Percentiles rank a stretch among this genome's conserved stretches.
phyloP scores from a whole-genome alignment of 2,329 filamentous ascomycete genomes.

The Diaporthe sp. region DNA sequence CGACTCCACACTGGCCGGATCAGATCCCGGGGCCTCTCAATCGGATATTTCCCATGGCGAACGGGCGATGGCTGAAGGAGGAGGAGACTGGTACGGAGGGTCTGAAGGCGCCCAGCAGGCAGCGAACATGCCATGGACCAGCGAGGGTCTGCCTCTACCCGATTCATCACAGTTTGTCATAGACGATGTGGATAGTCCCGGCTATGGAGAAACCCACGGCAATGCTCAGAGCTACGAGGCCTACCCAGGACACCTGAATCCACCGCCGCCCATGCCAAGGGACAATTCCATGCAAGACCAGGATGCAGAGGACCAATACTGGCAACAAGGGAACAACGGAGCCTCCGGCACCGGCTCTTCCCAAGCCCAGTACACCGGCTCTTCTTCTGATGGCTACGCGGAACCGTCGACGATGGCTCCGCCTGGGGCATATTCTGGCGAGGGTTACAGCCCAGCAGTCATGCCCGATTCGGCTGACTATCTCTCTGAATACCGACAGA shows the following conservation, averaged over 20 bases:
- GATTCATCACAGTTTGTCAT: constrained; percentile 33
- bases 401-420: background rate
- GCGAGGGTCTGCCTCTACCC: background rate
- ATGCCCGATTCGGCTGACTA: constrained; percentile 25
- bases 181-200: constrained; percentile 33
- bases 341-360: background rate
- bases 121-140: constrained; percentile 14
- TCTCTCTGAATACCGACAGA: constrained; percentile 17
- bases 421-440: constrained; percentile 3
- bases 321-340: background rate
- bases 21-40: background rate
- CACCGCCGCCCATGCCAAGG: background rate
- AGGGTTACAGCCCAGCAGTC: constrained; percentile 26
- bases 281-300: background rate
- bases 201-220: background rate
- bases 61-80: background rate
- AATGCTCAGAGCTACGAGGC: background rate
- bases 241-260: background rate
- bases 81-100: background rate
- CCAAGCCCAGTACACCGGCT: background rate
- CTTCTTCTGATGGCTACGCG: background rate
- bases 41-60: background rate
- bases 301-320: background rate
- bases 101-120: background rate
- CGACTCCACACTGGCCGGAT: constrained; percentile 29